A percentile compares a stretch with the other conserved stretches of the same genome.
Evolutionary conservation across 202 grass and related monocot species (phyloP).

Genomic region (Alloteropsis angusta): DNA sequence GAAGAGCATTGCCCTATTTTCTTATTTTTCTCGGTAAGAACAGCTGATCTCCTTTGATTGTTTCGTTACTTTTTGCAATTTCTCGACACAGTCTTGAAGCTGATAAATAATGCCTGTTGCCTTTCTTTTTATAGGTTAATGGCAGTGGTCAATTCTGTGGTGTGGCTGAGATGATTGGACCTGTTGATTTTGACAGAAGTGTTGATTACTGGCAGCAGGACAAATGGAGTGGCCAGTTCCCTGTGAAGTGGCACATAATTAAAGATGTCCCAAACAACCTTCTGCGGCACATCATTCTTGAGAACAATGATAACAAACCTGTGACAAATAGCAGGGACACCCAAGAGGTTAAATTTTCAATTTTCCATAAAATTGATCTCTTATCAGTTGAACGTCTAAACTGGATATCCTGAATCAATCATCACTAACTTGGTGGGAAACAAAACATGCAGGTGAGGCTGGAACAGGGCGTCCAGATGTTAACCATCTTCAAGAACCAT

Average conservation of each 20-base stretch:
- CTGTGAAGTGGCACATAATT: conserved; percentile 71
- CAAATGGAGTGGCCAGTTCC: conserved; percentile 74
- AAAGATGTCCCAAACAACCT: conserved; percentile 58
- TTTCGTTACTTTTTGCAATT: neutral
- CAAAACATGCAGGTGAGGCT: conserved; percentile 44
- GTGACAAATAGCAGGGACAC: conserved; percentile 66
- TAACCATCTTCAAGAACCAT: conserved; percentile 57
- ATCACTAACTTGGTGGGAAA: neutral
- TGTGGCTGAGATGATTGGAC: conserved; percentile 74
- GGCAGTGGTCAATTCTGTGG: conserved; percentile 64
- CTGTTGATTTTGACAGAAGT: conserved; percentile 59
- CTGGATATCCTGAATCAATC: neutral
- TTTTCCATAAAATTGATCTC: neutral
- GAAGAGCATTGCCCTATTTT: conserved; percentile 53
- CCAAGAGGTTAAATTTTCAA: conserved; percentile 44
- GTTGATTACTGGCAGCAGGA: conserved; percentile 69
- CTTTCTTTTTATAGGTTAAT: conserved; percentile 50
- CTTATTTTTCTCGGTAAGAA: conserved; percentile 70
- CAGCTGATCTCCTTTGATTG: neutral
- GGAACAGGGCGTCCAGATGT: conserved; percentile 57
- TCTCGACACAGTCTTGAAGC: neutral
- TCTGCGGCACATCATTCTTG: conserved; percentile 53
- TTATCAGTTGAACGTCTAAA: neutral
- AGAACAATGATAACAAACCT: conserved; percentile 57
- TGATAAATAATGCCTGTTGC: conserved; percentile 11